Conservation (phyloP, 441 rosid species). For the Eruca vesicaria region DNA sequence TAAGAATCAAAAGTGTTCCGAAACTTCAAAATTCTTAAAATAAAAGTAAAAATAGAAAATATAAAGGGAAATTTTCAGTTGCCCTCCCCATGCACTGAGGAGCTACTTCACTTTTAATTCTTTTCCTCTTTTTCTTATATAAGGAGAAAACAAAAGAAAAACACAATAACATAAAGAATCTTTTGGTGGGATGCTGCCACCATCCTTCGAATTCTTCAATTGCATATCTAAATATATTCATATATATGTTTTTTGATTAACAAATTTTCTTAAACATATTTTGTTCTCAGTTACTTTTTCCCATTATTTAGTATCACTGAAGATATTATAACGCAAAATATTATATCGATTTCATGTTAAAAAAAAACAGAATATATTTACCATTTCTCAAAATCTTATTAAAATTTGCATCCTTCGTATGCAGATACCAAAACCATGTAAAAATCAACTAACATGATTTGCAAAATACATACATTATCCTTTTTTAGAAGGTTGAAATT, state of each 20-base stretch:
- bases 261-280: neutral
- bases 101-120: constrained; percentile 35
- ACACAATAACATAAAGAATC: constrained; percentile 29
- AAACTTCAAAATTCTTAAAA: constrained; percentile 1
- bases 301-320: neutral
- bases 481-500: neutral
- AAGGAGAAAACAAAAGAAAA: neutral
- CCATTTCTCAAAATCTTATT: neutral
- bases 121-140: neutral
- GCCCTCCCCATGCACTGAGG: constrained; percentile 49
- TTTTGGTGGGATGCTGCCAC: constrained; percentile 32
- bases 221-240: neutral
- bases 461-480: neutral
- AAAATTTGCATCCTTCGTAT: neutral
- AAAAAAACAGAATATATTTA: neutral
- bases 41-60: neutral
- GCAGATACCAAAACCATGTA: neutral
- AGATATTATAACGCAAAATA: neutral
- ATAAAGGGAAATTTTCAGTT: constrained; percentile 14
- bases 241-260: neutral
- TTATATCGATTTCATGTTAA: neutral
- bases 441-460: neutral
- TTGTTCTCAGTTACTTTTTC: neutral
- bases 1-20: constrained; percentile 28
- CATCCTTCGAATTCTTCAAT: constrained; percentile 9